phyloP scores from a whole-genome alignment of 257 asterid species.

The Lantana camara region DNA sequence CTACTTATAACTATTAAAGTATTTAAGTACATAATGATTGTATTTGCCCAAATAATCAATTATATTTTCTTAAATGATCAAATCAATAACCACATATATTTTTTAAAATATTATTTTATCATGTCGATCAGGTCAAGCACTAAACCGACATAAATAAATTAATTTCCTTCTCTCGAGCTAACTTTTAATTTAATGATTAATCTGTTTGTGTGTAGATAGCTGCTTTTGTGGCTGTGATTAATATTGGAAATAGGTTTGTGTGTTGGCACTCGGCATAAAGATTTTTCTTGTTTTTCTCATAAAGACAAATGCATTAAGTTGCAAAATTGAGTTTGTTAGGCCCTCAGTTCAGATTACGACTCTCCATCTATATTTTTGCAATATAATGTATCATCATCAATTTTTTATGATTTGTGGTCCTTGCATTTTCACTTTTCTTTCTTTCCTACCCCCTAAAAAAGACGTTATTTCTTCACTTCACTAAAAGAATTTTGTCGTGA shows the following conservation, averaged over 20 bases:
- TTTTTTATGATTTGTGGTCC: conserved; percentile 57
- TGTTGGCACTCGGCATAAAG: conserved; percentile 35
- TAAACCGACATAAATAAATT: too few species aligned
- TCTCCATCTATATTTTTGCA: conserved; percentile 36
- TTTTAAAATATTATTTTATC: too few species aligned
- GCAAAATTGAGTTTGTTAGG: conserved; percentile 35
- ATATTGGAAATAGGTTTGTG: conserved; percentile 28
- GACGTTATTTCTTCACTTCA: conserved; percentile 28
- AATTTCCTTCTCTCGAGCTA: too few species aligned
- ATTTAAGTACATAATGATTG: too few species aligned
- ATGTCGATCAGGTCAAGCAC: too few species aligned
- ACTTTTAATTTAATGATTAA: neutral
- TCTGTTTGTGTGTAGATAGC: conserved; percentile 11
- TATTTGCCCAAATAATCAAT: too few species aligned
- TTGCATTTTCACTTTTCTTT: conserved; percentile 27
- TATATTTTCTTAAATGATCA: too few species aligned
- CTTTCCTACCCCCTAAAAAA: conserved; percentile 28
- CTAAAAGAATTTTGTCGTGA: neutral
- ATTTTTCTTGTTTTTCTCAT: conserved; percentile 28
- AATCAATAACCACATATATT: too few species aligned
- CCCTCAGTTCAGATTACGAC: conserved; percentile 49
- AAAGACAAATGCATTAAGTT: conserved; percentile 33
- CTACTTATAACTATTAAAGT: too few species aligned
- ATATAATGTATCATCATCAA: conserved; percentile 36
- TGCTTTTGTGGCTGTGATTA: conserved; percentile 38